phyloP scores from a whole-genome alignment of 495 filamentous ascomycete species.

The Penicillium chermesinum region DNA sequence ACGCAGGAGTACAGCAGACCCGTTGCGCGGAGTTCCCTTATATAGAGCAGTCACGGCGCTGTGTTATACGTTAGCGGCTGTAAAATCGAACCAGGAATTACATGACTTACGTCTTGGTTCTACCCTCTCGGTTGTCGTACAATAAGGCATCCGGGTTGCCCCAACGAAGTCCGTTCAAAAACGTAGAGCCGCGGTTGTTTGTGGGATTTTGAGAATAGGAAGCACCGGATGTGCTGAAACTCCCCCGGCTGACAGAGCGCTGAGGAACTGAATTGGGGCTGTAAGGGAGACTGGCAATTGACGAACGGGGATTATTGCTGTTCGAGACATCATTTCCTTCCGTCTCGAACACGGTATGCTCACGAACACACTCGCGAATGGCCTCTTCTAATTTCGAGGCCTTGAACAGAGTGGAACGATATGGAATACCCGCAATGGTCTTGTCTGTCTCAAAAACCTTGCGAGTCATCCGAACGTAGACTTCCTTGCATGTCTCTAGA shows the following conservation, averaged over 20 bases:
- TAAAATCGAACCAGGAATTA: neutral
- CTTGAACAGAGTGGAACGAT: constrained; percentile 91
- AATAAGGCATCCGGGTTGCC: constrained; percentile 60
- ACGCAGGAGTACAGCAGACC: constrained; percentile 66
- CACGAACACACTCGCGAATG: constrained; percentile 80
- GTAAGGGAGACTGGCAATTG: constrained; percentile 35
- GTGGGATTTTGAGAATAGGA: constrained; percentile 24
- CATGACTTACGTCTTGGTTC: constrained; percentile 81
- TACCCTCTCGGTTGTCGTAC: constrained; percentile 76
- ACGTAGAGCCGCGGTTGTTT: constrained; percentile 33
- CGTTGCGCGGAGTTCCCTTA: constrained; percentile 66
- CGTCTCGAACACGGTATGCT: constrained; percentile 74
- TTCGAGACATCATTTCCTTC: constrained; percentile 66
- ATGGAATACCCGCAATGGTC: constrained; percentile 90
- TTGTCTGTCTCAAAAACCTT: constrained; percentile 98
- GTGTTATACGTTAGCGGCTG: constrained; percentile 5
- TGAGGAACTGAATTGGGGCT: constrained; percentile 36
- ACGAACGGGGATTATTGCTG: constrained; percentile 25
- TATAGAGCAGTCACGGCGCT: constrained; percentile 90
- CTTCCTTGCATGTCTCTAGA: constrained; percentile 90
- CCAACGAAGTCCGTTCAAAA: constrained; percentile 43
- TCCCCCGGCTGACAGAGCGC: constrained; percentile 42
- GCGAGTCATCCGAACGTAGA: constrained; percentile 90
- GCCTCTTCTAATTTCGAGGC: constrained; percentile 92
- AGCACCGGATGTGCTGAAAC: constrained; percentile 33